Evolutionary conservation across 371 early-diverging fungal genomes (phyloP).

Genomic region (Mucor racemosus): DNA sequence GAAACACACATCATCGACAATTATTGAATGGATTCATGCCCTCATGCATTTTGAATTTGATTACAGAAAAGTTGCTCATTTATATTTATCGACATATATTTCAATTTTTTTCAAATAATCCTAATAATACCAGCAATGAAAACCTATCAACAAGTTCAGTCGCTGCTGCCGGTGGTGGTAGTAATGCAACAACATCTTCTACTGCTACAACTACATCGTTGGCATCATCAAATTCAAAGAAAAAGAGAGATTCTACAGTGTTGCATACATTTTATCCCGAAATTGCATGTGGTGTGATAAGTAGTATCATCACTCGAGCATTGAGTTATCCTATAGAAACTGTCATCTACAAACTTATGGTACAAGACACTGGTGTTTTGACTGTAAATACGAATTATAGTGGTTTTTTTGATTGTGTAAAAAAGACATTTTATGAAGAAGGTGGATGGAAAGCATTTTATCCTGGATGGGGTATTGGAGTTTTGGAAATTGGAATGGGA

Average conservation of each 20-base stretch:
- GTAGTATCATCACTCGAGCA: constrained; percentile 56
- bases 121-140: constrained; percentile 14
- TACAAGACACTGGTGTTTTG: constrained; percentile 56
- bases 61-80: constrained; percentile 56
- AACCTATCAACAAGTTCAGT: not conserved
- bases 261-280: constrained; percentile 63
- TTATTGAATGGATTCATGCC: constrained; percentile 54
- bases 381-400: constrained; percentile 44
- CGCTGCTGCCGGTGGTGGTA: not conserved
- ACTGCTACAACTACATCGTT: constrained; percentile 16
- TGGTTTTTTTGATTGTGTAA: constrained; percentile 57
- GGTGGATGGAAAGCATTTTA: constrained; percentile 50
- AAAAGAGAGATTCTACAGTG: constrained; percentile 31
- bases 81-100: constrained; percentile 52
- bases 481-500: constrained; percentile 43
- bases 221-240: constrained; percentile 12
- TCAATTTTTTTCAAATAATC: constrained; percentile 11
- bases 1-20: constrained; percentile 24
- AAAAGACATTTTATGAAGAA: constrained; percentile 35
- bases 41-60: constrained; percentile 51
- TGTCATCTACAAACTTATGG: constrained; percentile 55
- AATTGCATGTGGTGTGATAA: constrained; percentile 60
- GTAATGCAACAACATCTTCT: constrained; percentile 17
- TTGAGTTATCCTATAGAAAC: constrained; percentile 62
- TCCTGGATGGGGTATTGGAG: constrained; percentile 48